Conservation (phyloP, 305 asterid species). For the Striga hermonthica region DNA sequence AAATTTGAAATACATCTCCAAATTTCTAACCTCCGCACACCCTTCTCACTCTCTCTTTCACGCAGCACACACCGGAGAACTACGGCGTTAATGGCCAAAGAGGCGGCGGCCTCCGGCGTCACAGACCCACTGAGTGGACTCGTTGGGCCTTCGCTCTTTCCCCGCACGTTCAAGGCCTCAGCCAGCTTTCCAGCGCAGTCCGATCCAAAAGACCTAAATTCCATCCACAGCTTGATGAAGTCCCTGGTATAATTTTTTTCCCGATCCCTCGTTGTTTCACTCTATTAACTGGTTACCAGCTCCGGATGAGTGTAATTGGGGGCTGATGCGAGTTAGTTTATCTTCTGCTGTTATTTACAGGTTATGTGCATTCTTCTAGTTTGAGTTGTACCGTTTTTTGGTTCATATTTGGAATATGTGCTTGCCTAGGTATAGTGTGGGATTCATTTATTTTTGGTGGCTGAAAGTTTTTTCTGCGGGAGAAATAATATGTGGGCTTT, state of each 20-base stretch:
- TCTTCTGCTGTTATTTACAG: background rate
- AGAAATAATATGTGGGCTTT: background rate
- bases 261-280: background rate
- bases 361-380: background rate
- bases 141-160: conserved; percentile 51
- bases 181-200: conserved; percentile 34
- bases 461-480: background rate
- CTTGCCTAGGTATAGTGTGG: no score
- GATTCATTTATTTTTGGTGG: background rate
- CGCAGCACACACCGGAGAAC: conserved; percentile 19
- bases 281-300: conserved; percentile 20
- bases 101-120: conserved; percentile 32
- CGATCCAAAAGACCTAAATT: conserved; percentile 51
- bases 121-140: conserved; percentile 54
- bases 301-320: conserved; percentile 14
- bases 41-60: conserved; percentile 21
- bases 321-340: background rate
- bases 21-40: conserved; percentile 8
- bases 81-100: conserved; percentile 40
- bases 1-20: conserved; percentile 32
- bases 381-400: no score
- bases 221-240: conserved; percentile 62
- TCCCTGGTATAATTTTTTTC: conserved; percentile 45
- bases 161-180: conserved; percentile 57
- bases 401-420: no score